Evolutionary conservation across 176 grass and related monocot genomes (phyloP), one percentile per base, ranked within the genome.

Genomic region (Musa beccarii): DNA sequence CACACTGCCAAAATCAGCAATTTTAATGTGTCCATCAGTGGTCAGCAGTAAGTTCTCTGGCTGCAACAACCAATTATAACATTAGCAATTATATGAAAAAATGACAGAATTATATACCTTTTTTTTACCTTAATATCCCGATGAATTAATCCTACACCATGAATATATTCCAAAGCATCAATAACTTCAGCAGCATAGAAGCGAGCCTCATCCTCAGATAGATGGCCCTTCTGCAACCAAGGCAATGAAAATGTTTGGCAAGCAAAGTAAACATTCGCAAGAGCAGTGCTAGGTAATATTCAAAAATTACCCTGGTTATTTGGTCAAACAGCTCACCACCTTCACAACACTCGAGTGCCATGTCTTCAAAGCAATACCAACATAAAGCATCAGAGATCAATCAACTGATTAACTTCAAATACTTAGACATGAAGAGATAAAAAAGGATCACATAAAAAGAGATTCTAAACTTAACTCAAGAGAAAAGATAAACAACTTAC

Each of bases 1-100:
- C 13, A 99, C 91, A 49, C 96, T 99, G 68, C 96, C 91, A 89
- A 99, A 99, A 75, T 99, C 96, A 68, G 96, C 96, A 73, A 99
- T 84, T 75, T 95, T 99, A 81, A 99, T 85, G 76, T 99, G 96
- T 19, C 96, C 96, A 79, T 95, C 91, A 59, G 85, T 72, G 73
- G 96, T 95, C 69, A 99, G 88, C 56, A 99, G 53, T 82, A 99
- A 75, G 76, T 99, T 99, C 84, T 99, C 96, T 72, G 96, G 96
- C 96, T 99, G 96, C 71, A 78, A 79, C 34, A 70, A 81, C 61
- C 16, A 56, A 15, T 15, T 62, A 19, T 62, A 62, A n/a, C 34
- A 5, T 54, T 56, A 10, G 1, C 26, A 56, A 28, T 21, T 71
- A 1, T 66, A 57, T 19, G 15, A 52, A 61, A 28, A 74, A n/a